phyloP scores from a whole-genome alignment of 2,329 filamentous ascomycete genomes.

The Aspergillus terreus region DNA sequence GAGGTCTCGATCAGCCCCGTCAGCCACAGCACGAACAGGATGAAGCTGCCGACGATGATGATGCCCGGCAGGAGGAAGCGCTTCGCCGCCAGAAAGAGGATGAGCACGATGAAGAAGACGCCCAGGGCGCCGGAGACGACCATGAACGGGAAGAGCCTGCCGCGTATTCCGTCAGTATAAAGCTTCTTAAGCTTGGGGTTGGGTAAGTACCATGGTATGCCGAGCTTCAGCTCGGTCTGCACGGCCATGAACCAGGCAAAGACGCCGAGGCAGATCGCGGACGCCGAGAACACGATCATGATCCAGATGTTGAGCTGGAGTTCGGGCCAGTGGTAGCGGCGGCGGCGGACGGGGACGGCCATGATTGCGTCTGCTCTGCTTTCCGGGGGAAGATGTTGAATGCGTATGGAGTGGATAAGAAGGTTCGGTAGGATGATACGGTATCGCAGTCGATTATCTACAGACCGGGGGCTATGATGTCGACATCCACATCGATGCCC shows the following conservation, averaged over 20 bases:
- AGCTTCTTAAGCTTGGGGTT: background rate
- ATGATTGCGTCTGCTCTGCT: slow-evolving; percentile 14
- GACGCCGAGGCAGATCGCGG: slow-evolving; percentile 56
- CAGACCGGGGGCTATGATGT: no score
- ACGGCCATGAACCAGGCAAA: slow-evolving; percentile 59
- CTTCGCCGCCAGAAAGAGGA: slow-evolving; percentile 55
- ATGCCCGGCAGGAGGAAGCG: slow-evolving; percentile 56
- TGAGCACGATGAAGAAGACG: slow-evolving; percentile 56
- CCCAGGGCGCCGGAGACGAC: slow-evolving; percentile 56
- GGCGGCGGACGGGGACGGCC: slow-evolving; percentile 31
- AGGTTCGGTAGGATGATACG: no score
- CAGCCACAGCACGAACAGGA: slow-evolving; percentile 59
- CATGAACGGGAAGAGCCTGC: slow-evolving; percentile 63
- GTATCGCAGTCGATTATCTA: no score
- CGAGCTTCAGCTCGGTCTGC: slow-evolving; percentile 53
- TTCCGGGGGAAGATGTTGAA: no score
- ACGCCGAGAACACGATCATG: slow-evolving; percentile 57
- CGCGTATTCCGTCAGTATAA: no score
- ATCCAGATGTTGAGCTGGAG: slow-evolving; percentile 63
- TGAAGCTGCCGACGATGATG: slow-evolving; percentile 58
- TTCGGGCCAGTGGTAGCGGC: slow-evolving; percentile 62
- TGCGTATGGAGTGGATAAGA: background rate
- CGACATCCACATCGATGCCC: no score
- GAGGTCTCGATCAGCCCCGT: slow-evolving; percentile 61
- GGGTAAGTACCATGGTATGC: slow-evolving; percentile 56